These are phyloP conservation scores for Zoysia pacifica DNA, from an alignment of 176 grass and related monocot genomes.

Conservation along the genomic window DNA sequence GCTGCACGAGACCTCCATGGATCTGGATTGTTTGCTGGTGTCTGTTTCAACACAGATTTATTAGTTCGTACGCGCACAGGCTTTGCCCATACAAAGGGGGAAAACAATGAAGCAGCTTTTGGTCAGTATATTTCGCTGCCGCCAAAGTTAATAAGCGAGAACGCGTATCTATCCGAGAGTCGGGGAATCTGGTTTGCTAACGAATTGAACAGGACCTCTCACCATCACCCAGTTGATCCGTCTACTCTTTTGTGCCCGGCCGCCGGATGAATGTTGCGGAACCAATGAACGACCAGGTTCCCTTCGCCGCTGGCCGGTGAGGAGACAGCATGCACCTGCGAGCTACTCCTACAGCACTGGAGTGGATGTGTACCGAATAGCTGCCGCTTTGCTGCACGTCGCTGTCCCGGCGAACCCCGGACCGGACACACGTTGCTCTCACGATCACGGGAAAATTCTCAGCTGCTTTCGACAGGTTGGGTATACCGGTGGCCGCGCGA, in stretches of 20 bases:
- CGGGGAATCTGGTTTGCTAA: too few relatives aligned
- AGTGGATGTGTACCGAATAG: background rate
- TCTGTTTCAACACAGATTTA: background rate
- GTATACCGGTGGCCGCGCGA: background rate
- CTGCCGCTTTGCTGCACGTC: background rate
- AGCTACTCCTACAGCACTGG: background rate
- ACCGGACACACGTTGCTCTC: background rate
- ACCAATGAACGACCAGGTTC: background rate
- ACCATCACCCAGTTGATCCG: too few relatives aligned
- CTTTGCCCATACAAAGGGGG: background rate
- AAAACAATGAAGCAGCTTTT: too few relatives aligned
- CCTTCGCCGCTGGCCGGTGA: background rate
- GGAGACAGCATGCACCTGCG: background rate
- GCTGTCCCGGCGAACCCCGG: background rate
- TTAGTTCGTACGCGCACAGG: background rate
- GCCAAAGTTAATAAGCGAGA: too few relatives aligned
- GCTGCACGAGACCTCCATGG: background rate
- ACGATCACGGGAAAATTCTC: background rate
- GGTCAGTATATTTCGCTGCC: too few relatives aligned
- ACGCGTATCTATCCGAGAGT: too few relatives aligned
- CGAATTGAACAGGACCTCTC: too few relatives aligned
- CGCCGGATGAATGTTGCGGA: background rate
- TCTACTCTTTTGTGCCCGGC: background rate
- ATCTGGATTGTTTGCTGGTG: background rate
- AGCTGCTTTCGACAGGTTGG: slow-evolving; percentile 5